Percentiles rank a stretch among this genome's conserved stretches.
Evolutionary conservation across 1,139 yeast species (phyloP).

Genomic region (Geotrichum fermentans): DNA sequence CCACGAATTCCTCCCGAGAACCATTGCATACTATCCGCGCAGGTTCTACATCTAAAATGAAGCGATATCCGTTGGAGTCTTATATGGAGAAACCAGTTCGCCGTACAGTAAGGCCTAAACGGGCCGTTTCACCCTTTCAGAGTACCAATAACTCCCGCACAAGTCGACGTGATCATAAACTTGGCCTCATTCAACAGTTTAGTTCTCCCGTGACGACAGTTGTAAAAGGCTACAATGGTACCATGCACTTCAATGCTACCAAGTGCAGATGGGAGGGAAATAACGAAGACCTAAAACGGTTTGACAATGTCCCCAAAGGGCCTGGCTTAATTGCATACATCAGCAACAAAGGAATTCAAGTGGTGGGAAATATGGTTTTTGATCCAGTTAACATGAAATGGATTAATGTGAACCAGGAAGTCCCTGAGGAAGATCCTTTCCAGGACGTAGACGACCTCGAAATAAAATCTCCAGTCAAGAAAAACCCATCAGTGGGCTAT

Average conservation of each 20-base stretch:
- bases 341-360: slow-evolving; percentile 36
- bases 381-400: slow-evolving; percentile 57
- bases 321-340: slow-evolving; percentile 40
- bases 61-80: slow-evolving; percentile 13
- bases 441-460: slow-evolving; percentile 47
- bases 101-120: slow-evolving; percentile 1
- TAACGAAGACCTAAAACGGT: slow-evolving; percentile 51
- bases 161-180: slow-evolving; percentile 1
- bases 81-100: slow-evolving; percentile 20
- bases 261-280: slow-evolving; percentile 65
- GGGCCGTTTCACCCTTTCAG: slow-evolving; percentile 2
- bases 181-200: slow-evolving; percentile 36
- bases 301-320: slow-evolving; percentile 37
- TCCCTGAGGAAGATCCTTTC: slow-evolving; percentile 47
- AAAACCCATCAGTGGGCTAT: slow-evolving; percentile 16
- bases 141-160: neutral
- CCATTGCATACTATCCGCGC: slow-evolving; percentile 24
- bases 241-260: slow-evolving; percentile 55
- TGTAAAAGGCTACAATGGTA: slow-evolving; percentile 32
- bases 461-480: too few relatives aligned
- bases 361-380: slow-evolving; percentile 54
- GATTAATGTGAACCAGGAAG: slow-evolving; percentile 40
- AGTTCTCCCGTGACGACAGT: slow-evolving; percentile 30
- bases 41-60: neutral
- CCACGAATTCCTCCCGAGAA: slow-evolving; percentile 27